Evolutionary conservation across 495 filamentous ascomycete genomes (phyloP).

Genomic region (Hypoxylon subgilvum): DNA sequence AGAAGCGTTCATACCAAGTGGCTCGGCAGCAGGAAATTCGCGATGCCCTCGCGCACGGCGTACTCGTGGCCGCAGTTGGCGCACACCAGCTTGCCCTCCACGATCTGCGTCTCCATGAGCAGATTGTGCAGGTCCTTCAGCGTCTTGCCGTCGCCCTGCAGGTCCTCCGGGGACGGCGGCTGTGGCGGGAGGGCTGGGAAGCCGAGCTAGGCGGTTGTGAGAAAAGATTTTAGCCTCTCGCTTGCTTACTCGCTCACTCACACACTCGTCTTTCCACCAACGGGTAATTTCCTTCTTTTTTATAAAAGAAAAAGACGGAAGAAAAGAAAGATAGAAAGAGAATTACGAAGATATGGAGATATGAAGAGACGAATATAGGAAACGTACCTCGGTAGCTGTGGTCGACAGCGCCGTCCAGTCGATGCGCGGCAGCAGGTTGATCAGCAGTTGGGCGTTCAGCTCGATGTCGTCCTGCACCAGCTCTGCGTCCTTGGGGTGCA

Average conservation of each 20-base stretch:
- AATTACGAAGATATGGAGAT: too few relatives aligned
- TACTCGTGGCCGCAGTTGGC: slow-evolving; percentile 93
- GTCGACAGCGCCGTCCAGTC: slow-evolving; percentile 82
- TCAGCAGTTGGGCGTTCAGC: slow-evolving; percentile 76
- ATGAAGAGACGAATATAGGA: too few relatives aligned
- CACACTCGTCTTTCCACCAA: too few relatives aligned
- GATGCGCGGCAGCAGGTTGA: slow-evolving; percentile 82
- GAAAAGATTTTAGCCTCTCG: too few relatives aligned
- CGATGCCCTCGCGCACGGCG: slow-evolving; percentile 89
- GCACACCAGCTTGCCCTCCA: slow-evolving; percentile 86
- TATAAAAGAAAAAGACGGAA: background rate
- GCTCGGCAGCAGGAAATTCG: slow-evolving; percentile 92
- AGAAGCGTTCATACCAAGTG: slow-evolving; percentile 70
- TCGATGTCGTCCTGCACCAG: slow-evolving; percentile 81
- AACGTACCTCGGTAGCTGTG: slow-evolving; percentile 78
- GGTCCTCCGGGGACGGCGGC: slow-evolving; percentile 64
- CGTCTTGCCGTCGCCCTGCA: slow-evolving; percentile 66
- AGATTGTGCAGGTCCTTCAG: slow-evolving; percentile 79
- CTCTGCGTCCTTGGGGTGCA: slow-evolving; percentile 90
- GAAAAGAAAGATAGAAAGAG: slow-evolving; percentile 8
- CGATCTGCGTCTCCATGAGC: slow-evolving; percentile 87
- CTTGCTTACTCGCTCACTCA: too few relatives aligned
- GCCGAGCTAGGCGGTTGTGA: slow-evolving; percentile 58
- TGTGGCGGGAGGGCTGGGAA: slow-evolving; percentile 75
- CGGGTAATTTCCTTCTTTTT: too few relatives aligned